Evolutionary conservation across 169 alveolate species (phyloP), one percentile per base, ranked within the genome.

Genomic region (Babesia bigemina): DNA sequence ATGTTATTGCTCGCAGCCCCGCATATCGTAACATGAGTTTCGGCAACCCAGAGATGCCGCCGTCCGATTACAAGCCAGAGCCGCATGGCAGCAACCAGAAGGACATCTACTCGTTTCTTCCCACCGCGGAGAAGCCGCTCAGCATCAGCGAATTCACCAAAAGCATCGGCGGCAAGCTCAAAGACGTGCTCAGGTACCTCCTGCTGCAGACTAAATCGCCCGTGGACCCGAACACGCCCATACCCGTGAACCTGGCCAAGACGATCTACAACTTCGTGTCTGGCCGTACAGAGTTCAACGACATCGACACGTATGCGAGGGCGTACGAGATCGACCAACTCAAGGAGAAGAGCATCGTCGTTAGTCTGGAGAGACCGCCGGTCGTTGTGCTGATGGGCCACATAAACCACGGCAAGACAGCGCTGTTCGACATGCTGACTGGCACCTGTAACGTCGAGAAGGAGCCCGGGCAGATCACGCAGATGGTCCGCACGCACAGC

Each of bases 321-420:
- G 79, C 24, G 49, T 17, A 26, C 21, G 88, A 81, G 66, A 13
- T 73, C 29, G 70, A 36, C 22, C 36, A 29, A 8, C 22, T 74
- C 36, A 74, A 58, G 39, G 86, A 33, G 17, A 83, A 73, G 63
- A 47, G 76, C 16, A 42, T 61, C 7, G 61, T 79, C 47, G 24
- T 10, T 16, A 56, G 50, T 47, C 79, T 47, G 0, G 74, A 73
- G 17, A 36, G 85, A 44, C 84, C 73, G 4, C 90, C 88, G 13
- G 75, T 75, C n/a, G 86, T 83, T 10, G 90, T 75, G 26, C 24
- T 83, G 28, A 56, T 83, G 67, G 90, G 90, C 4, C 79, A 66
- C 56, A 48, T 44, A 3, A 63, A 50, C 29, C 63, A 66, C 42
- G 90, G 90, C 33, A 83, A 83, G 59, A 83, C 84, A 8, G 57